Evolutionary conservation across 306 rosid genomes (phyloP).

Genomic region (Medicago truncatula): MtrunA17r5.0-ANR NC_053042.1:1481001-1481500

Average conservation of each 20-base stretch:
- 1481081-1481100: conserved; percentile 63
- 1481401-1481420: conserved; percentile 75
- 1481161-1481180: conserved; percentile 59
- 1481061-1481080: conserved; percentile 90
- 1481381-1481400: conserved; percentile 80
- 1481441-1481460: conserved; percentile 58
- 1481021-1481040: conserved; percentile 83
- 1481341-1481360: conserved; percentile 70
- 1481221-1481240: conserved; percentile 75
- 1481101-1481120: conserved; percentile 57
- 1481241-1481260: conserved; percentile 70
- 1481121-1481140: conserved; percentile 55
- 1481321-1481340: conserved; percentile 57
- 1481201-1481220: conserved; percentile 87
- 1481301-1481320: conserved; percentile 73
- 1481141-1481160: conserved; percentile 77
- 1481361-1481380: conserved; percentile 74
- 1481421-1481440: conserved; percentile 76
- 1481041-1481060: conserved; percentile 76
- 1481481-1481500: conserved; percentile 54
- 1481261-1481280: conserved; percentile 89
- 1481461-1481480: conserved; percentile 55
- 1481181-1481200: conserved; percentile 58
- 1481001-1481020: conserved; percentile 79
- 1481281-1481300: conserved; percentile 92